Evolutionary conservation across 805 yeast species (phyloP).

Genomic region (Ogataea philodendri): DNA sequence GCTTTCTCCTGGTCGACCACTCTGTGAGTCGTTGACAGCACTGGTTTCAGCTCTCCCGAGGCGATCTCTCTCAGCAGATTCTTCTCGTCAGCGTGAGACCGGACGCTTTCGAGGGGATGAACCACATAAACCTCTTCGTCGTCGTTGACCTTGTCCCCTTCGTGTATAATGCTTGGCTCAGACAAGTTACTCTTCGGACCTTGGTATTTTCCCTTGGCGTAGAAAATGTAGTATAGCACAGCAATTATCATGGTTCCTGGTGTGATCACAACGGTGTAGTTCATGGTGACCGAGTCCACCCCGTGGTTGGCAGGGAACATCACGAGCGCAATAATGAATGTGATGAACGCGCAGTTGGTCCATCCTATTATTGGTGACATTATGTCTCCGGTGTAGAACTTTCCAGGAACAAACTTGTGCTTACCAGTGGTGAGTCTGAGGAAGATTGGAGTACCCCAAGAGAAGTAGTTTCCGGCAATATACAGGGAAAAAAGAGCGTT

Average conservation of each 20-base stretch:
- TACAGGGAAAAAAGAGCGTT: slow-evolving; percentile 47
- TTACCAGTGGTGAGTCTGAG: slow-evolving; percentile 41
- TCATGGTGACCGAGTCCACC: slow-evolving; percentile 29
- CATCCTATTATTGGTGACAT: slow-evolving; percentile 36
- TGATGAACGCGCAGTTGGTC: slow-evolving; percentile 32
- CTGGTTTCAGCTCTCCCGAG: slow-evolving; percentile 23
- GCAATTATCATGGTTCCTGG: slow-evolving; percentile 53
- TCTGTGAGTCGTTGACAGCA: slow-evolving; percentile 17
- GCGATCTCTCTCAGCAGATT: slow-evolving; percentile 17
- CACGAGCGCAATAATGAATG: slow-evolving; percentile 31
- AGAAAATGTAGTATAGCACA: slow-evolving; percentile 47
- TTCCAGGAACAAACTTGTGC: slow-evolving; percentile 42
- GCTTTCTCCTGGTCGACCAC: slow-evolving; percentile 11
- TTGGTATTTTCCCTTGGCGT: slow-evolving; percentile 52
- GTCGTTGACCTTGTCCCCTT: slow-evolving; percentile 22
- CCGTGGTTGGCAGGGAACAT: slow-evolving; percentile 41
- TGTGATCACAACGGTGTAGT: slow-evolving; percentile 35
- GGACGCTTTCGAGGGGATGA: slow-evolving; percentile 17
- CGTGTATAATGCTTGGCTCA: slow-evolving; percentile 29
- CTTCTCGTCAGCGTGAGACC: slow-evolving; percentile 19
- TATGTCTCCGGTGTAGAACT: slow-evolving; percentile 39
- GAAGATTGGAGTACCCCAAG: slow-evolving; percentile 45
- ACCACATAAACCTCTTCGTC: slow-evolving; percentile 23
- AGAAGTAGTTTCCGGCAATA: slow-evolving; percentile 43
- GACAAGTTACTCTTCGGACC: slow-evolving; percentile 46